Evolutionary conservation across 2,329 filamentous ascomycete genomes (phyloP), one percentile per base, ranked within the genome.

Genomic region (Macrophomina pseudophaseolina): DNA sequence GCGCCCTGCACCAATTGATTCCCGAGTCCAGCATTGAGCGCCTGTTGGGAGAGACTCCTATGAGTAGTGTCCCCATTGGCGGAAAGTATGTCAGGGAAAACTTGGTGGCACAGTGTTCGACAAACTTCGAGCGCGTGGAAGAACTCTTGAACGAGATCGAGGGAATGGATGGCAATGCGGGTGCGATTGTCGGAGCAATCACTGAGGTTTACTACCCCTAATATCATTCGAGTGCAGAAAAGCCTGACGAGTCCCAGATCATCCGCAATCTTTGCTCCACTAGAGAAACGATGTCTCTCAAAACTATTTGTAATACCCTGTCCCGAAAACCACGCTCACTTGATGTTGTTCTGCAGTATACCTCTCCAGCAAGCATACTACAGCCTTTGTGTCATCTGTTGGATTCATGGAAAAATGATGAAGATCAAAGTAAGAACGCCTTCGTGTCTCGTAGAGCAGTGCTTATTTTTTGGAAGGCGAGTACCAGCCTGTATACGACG

Each of bases 111-210:
- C 90, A 95, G 74, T 97, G 93, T 69, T 85, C 90, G 56, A 85
- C 87, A 11, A 92, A 96, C 70, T 87, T 89, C 0, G 91, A 93
- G 68, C 88, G 89, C 69, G 88, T 91, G 0, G 91, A 93, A 70
- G 86, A 89, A 51, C 83, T 97, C 38, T 87, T 97, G 48, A 87
- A 89, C 46, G 93, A 97, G 72, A 83, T 99, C 30, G 93, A 97
- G 66, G 90, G 90, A 60, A 93, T 95, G 85, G 92, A 97, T 73
- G 94, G 94, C 1, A 97, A 97, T 76, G 92, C 92, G 2, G 93
- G 92, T 2, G 92, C 93, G 2, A 92, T 96, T 18, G 91, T 91
- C 60, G 88, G 90, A 68, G 94, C 93, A 33, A 70, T 84, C 9
- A 78, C 80, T 32, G 80, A 83, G 66, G 79, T 82, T 69, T 38